phyloP scores from a whole-genome alignment of 257 asterid genomes.

The Solanum pinnatisectum region DNA sequence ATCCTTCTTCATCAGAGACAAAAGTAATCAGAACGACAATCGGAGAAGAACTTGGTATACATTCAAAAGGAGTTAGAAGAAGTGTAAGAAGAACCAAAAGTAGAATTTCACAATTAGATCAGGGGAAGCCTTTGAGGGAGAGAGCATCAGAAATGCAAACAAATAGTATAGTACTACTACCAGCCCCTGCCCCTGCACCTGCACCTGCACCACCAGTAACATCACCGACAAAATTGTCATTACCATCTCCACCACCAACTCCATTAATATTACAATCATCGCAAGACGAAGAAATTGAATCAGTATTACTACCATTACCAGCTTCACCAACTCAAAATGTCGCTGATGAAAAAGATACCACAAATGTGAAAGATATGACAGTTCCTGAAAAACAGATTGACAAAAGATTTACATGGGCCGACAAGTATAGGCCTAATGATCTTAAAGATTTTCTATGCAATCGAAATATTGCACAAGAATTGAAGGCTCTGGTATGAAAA shows the following conservation, averaged over 20 bases:
- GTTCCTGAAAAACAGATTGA: constrained; percentile 2
- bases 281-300: background rate
- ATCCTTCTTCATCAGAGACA: background rate
- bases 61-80: background rate
- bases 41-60: constrained; percentile 2
- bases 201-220: constrained; percentile 4
- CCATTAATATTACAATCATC: background rate
- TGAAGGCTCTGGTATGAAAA: constrained; percentile 22
- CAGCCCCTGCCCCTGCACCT: background rate
- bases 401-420: constrained; percentile 44
- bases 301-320: background rate
- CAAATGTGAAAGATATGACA: constrained; percentile 5
- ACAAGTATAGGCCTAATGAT: constrained; percentile 43
- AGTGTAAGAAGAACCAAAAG: background rate
- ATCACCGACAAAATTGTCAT: background rate
- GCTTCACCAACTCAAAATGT: constrained; percentile 3
- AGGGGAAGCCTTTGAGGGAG: constrained; percentile 87
- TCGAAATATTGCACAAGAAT: constrained; percentile 38
- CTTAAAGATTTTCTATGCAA: constrained; percentile 63
- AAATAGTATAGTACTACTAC: constrained; percentile 1
- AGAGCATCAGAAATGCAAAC: constrained; percentile 25
- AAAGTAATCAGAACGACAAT: background rate
- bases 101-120: background rate
- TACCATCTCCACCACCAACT: constrained; percentile 19
- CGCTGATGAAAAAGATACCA: background rate